These are phyloP conservation scores for Saccharomyces hybrid DNA, from an alignment of 1,139 yeast genomes.

Conservation along the genomic window DNA sequence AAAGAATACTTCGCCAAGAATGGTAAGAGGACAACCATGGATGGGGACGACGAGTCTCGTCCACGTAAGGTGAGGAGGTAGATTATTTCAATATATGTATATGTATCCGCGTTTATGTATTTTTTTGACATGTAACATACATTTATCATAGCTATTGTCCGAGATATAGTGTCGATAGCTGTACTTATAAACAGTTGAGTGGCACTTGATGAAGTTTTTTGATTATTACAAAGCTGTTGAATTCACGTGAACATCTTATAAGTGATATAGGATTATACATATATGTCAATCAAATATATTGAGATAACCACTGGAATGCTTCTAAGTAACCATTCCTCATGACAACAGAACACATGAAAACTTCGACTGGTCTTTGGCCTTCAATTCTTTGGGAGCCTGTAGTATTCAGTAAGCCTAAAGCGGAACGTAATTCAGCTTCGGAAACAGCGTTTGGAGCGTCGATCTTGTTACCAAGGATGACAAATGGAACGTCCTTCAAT, in stretches of 20 bases:
- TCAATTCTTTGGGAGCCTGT: constrained; percentile 78
- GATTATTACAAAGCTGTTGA: background rate
- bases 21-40: constrained; percentile 52
- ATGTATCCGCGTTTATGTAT: background rate
- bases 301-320: constrained; percentile 94
- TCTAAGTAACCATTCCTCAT: constrained; percentile 97
- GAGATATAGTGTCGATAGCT: too few relatives aligned
- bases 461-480: constrained; percentile 92
- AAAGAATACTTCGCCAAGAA: constrained; percentile 75
- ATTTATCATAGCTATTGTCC: background rate
- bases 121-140: background rate
- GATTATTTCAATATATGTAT: background rate
- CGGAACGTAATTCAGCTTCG: constrained; percentile 89
- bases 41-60: constrained; percentile 31
- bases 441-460: constrained; percentile 91
- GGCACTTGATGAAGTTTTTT: background rate
- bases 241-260: background rate
- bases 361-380: constrained; percentile 85
- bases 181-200: background rate
- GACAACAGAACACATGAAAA: constrained; percentile 94
- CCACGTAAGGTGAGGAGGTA: constrained; percentile 24
- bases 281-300: constrained; percentile 53
- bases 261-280: background rate
- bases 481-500: constrained; percentile 80
- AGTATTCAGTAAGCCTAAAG: constrained; percentile 79